Evolutionary conservation across 2,329 filamentous ascomycete genomes (phyloP).

Genomic region (Colletotrichum melonis): DNA sequence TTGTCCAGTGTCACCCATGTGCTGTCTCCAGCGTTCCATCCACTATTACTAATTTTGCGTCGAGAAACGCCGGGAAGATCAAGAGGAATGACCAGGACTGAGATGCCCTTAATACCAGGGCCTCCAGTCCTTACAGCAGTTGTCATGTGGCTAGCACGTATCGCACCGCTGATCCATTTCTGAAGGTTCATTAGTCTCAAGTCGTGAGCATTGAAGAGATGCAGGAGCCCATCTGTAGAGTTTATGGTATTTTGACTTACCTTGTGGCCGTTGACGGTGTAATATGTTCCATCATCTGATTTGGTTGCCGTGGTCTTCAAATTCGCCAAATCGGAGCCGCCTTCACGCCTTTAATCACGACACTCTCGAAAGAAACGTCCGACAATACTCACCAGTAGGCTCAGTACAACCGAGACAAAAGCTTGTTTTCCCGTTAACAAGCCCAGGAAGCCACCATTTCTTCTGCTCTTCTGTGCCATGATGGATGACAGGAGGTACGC

Average conservation of each 20-base stretch:
- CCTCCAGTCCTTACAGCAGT: slow-evolving; percentile 71
- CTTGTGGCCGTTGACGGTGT: slow-evolving; percentile 68
- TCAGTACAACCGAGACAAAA: slow-evolving; percentile 76
- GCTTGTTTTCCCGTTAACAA: slow-evolving; percentile 67
- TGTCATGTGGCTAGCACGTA: slow-evolving; percentile 70
- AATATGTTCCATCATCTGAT: slow-evolving; percentile 56
- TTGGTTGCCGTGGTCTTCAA: slow-evolving; percentile 68
- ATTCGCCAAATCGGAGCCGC: slow-evolving; percentile 61
- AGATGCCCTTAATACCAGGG: slow-evolving; percentile 63
- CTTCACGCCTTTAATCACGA: not conserved
- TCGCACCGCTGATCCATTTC: slow-evolving; percentile 75
- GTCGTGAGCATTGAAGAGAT: too few relatives aligned
- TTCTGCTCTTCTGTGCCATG: slow-evolving; percentile 71
- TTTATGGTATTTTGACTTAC: slow-evolving; percentile 42
- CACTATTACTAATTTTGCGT: slow-evolving; percentile 66
- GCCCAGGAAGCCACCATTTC: slow-evolving; percentile 66
- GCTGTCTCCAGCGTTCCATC: slow-evolving; percentile 71
- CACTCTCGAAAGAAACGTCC: too few relatives aligned
- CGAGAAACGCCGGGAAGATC: slow-evolving; percentile 59
- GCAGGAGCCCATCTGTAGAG: too few relatives aligned
- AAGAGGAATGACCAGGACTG: slow-evolving; percentile 67
- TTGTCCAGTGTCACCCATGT: slow-evolving; percentile 68
- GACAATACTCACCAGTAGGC: slow-evolving; percentile 61
- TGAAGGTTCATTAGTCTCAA: slow-evolving; percentile 41
- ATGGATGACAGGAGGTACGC: slow-evolving; percentile 70